Evolutionary conservation across 176 grass and related monocot species (phyloP), one percentile per base, ranked within the genome.

Genomic region (Oryza longistaminata): DNA sequence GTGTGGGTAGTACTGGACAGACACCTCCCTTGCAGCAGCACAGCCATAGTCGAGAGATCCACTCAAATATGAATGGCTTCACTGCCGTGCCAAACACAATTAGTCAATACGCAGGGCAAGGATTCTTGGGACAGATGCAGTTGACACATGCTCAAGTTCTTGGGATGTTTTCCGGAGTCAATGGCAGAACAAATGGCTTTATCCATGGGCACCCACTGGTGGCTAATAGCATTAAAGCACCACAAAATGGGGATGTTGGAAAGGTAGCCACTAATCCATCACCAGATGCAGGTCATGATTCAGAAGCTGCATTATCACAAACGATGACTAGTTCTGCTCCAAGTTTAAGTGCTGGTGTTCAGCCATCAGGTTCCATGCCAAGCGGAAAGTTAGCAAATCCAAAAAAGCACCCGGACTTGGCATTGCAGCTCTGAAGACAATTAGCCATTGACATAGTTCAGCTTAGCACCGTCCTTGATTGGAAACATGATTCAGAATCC

Each of bases 351-450:
- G 60, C 76, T 2, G 62, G 74, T 55, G 75, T 79, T 49, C 85
- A 76, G 85, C 27, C 85, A 40, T 77, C 77, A 24, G 75, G 46
- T 73, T 92, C 90, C 60, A 68, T 67, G 0, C 79, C 73, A 78
- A 88, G 74, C 25, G 78, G 78, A 17, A 85, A 91, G 42, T 22
- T 80, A 53, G 50, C 64, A n/a, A 88, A 91, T 31, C 72, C 74
- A n/a, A 58, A 62, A 43, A 91, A 90, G 82, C 82, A 88, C 1
- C 88, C 90, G 44, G 93, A 90, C 25, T 73, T 92, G 69, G 88
- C 77, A n/a, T 81, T 92, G 69, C 90, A 95, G 80, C 90, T 95
- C 2, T 95, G 82, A 95, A 74, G 8, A 65, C 40, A 43, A 35
- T 31, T 74, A 80, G 73, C 15, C 62, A 69, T 87, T 76, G 81